phyloP scores from a whole-genome alignment of 73 alveolate genomes.

The Paramecium biaurelia region DNA sequence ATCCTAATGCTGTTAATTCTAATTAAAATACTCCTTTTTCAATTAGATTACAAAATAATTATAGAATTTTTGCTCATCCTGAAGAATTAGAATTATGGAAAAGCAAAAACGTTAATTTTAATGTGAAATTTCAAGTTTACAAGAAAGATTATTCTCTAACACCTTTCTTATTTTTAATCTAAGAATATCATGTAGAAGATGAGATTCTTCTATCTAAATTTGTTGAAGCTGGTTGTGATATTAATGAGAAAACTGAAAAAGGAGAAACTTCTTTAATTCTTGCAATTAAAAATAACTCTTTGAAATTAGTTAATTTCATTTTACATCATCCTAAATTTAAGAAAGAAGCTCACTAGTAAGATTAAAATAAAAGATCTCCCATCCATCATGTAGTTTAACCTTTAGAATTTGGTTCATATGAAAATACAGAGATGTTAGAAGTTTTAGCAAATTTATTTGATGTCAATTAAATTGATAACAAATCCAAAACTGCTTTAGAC shows the following conservation, averaged over 20 bases:
- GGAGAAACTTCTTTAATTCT: conserved; percentile 83
- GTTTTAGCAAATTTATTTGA: not conserved
- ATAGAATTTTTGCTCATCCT: not conserved
- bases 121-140: not conserved
- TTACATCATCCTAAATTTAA: conserved; percentile 45
- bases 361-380: conserved; percentile 77
- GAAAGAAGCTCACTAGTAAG: conserved; percentile 63
- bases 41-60: conserved; percentile 36
- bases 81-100: not conserved
- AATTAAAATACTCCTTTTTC: conserved; percentile 50
- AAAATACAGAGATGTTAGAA: conserved; percentile 83
- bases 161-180: not conserved
- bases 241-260: conserved; percentile 65
- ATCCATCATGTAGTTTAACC: conserved; percentile 84
- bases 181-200: not conserved
- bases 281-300: conserved; percentile 80
- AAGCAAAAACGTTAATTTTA: not conserved
- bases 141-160: not conserved
- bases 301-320: conserved; percentile 69
- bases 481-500: conserved; percentile 82
- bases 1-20: conserved; percentile 31
- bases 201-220: not conserved
- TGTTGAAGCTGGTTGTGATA: conserved; percentile 49
- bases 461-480: conserved; percentile 65
- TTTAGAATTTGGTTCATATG: conserved; percentile 88